Evolutionary conservation across 768 basidiomycete species (phyloP).

Genomic region (Collybia nuda): DNA sequence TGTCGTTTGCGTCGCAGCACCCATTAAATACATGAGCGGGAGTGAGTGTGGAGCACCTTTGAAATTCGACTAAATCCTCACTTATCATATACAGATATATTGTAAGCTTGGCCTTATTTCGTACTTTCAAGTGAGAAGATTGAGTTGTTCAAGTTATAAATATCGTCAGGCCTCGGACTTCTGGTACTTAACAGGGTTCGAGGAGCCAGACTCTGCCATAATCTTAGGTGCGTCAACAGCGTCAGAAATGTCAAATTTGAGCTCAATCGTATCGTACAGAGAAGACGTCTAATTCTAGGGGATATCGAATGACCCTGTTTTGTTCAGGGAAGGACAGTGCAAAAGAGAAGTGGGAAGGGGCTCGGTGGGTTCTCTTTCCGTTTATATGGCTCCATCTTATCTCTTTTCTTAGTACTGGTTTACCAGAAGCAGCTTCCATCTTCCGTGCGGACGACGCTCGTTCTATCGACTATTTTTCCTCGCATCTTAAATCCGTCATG

Average conservation of each 20-base stretch:
- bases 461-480: conserved; percentile 53
- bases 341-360: conserved; percentile 93
- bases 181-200: conserved; percentile 95
- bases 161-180: conserved; percentile 92
- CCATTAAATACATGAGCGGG: conserved; percentile 83
- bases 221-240: conserved; percentile 59
- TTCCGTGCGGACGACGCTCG: conserved; percentile 81
- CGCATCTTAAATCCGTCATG: conserved; percentile 57
- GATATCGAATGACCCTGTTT: conserved; percentile 88
- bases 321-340: conserved; percentile 68
- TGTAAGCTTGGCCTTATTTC: conserved; percentile 47
- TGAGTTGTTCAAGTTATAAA: conserved; percentile 68
- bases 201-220: conserved; percentile 89
- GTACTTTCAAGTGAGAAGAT: background rate
- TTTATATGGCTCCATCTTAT: background rate
- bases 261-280: conserved; percentile 39
- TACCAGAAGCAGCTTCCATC: conserved; percentile 58
- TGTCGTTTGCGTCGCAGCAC: conserved; percentile 77
- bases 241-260: background rate
- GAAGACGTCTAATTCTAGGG: conserved; percentile 66
- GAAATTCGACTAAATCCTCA: conserved; percentile 6
- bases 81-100: conserved; percentile 52
- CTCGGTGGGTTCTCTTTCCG: conserved; percentile 40
- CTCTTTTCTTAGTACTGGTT: conserved; percentile 49
- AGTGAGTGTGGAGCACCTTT: conserved; percentile 46